Evolutionary conservation across 345 rosid species (phyloP), one percentile per base, ranked within the genome.

Genomic region (Aquilaria sinensis): DNA sequence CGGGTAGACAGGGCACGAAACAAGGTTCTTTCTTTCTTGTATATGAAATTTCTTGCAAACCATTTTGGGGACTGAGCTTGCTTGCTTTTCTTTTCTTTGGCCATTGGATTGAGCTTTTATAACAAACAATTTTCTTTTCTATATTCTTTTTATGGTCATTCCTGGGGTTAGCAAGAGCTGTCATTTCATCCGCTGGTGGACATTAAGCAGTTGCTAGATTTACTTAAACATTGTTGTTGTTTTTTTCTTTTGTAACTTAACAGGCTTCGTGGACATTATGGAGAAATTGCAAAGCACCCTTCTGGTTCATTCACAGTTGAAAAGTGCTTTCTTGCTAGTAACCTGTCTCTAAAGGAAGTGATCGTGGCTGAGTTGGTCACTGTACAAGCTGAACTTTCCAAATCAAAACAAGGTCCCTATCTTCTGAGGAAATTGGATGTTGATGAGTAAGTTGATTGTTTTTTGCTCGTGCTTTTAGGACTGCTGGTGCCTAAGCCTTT

Each of bases 261-360:
- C 73, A 89, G 98, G 90, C 68, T 90, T 63, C 82, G 80, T 53
- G 94, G 90, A 71, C 84, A 84, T 73, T 90, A 88, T 79, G 94
- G 92, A 23, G 92, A 86, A 77, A 86, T 93, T 63, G 74, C 94
- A 13, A 67, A 76, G 75, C 77, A 78, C 48, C 69, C 86, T 1
- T 88, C 96, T 12, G 92, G 98, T 69, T 88, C 94, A 67, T 93
- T 88, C 71, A 85, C 91, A 8, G 82, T 93, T 63, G 96, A 90
- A 65, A 93, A 80, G 74, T 90, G 98, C 77, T 90, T 90, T 51
- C 45, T 67, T 65, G 87, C 83, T 53, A 73, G 94, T 80, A 86
- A 83, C 67, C 52, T 81, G 72, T 79, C 96, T 43, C 69, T 84
- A 53, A 80, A 81, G 71, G 97, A 90, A 74, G 72, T 81, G 68